A percentile compares a stretch with the other conserved stretches of the same genome.
Conservation (phyloP, 2,329 filamentous ascomycete species). For the Spiromastix sp. region DNA sequence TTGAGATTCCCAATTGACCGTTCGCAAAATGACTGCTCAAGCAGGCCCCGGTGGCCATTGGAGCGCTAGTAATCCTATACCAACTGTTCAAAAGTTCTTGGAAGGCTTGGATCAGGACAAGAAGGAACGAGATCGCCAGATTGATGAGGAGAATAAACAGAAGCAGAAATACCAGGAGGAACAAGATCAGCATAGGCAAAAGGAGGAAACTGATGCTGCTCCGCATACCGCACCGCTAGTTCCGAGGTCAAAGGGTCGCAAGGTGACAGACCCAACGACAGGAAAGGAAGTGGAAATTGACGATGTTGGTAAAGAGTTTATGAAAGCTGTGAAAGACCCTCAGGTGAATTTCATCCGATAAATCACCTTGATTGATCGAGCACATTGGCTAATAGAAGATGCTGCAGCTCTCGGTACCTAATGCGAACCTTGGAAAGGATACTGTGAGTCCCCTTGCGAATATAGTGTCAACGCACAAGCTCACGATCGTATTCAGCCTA, state of each 20-base stretch:
- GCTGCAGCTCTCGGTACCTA: slow-evolving; percentile 70
- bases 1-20: too few relatives aligned
- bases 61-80: slow-evolving; percentile 72
- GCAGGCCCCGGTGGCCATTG: slow-evolving; percentile 58
- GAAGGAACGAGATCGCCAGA: slow-evolving; percentile 58
- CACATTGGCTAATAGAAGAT: slow-evolving; percentile 42
- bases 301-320: slow-evolving; percentile 61
- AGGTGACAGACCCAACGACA: slow-evolving; percentile 79
- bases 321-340: slow-evolving; percentile 62
- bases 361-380: too few relatives aligned
- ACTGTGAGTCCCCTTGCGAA: slow-evolving; percentile 37
- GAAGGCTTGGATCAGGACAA: slow-evolving; percentile 70
- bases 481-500: slow-evolving; percentile 33
- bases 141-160: slow-evolving; percentile 48
- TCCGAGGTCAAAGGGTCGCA: slow-evolving; percentile 39
- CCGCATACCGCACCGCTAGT: slow-evolving; percentile 39
- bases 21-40: slow-evolving; percentile 32
- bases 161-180: slow-evolving; percentile 23
- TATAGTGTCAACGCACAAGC: slow-evolving; percentile 4
- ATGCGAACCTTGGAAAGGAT: slow-evolving; percentile 71
- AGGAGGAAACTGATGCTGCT: slow-evolving; percentile 25
- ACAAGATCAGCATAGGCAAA: slow-evolving; percentile 30
- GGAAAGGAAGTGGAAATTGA: slow-evolving; percentile 78
- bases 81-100: slow-evolving; percentile 78
- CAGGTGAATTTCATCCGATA: slow-evolving; percentile 37